Evolutionary conservation across 2,329 filamentous ascomycete species (phyloP).

Genomic region (Talaromyces sp.): DNA sequence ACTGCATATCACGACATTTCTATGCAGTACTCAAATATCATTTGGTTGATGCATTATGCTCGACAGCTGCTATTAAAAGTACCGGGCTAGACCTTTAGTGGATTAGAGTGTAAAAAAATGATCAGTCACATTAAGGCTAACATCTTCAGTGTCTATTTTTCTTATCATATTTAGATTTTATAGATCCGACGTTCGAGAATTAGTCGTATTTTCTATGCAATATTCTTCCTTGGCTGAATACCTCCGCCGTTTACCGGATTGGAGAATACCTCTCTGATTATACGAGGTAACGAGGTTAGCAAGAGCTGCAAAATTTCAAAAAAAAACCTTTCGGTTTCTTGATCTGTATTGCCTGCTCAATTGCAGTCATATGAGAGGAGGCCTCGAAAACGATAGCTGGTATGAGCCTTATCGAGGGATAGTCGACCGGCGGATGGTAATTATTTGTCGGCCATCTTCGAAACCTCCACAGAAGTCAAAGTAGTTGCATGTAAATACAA

Average conservation of each 20-base stretch:
- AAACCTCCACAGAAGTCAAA: too few relatives aligned
- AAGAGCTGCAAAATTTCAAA: background rate
- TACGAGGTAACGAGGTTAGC: background rate
- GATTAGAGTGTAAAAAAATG: background rate
- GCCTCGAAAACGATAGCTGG: background rate
- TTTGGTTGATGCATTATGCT: background rate
- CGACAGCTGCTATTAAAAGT: background rate
- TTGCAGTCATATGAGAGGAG: background rate
- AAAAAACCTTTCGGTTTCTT: background rate
- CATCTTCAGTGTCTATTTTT: background rate
- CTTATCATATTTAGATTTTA: background rate
- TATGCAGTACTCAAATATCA: background rate
- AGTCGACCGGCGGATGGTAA: background rate
- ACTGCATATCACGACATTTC: background rate
- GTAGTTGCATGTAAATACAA: too few relatives aligned
- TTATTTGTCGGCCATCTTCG: too few relatives aligned
- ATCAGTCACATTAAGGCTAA: background rate
- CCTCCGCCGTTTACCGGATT: background rate
- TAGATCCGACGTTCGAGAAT: background rate
- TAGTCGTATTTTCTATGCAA: background rate
- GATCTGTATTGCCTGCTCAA: background rate
- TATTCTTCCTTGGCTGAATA: background rate
- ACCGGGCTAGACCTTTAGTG: background rate
- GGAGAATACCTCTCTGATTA: background rate
- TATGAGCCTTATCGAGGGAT: background rate